A percentile compares a stretch with the other conserved stretches of the same genome.
Conservation (phyloP, 805 yeast species). For the Starmerella ratchasimensis region DNA sequence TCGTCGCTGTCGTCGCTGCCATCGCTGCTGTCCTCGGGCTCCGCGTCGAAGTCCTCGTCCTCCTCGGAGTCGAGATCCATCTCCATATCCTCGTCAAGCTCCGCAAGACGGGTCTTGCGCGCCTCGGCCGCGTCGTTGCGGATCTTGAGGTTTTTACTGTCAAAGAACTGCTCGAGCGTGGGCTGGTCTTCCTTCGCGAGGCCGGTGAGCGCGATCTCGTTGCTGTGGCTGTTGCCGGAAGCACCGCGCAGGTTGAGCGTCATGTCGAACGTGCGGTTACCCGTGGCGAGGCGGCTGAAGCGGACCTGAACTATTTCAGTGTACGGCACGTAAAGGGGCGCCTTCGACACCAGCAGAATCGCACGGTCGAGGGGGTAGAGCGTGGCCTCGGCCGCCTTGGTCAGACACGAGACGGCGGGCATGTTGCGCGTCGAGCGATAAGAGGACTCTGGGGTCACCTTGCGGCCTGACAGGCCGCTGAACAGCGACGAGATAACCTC, state of each 20-base stretch:
- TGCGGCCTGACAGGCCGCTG: conserved; percentile 78
- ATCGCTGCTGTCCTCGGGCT: conserved; percentile 52
- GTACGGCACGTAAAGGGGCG: conserved; percentile 81
- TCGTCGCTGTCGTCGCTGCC: conserved; percentile 63
- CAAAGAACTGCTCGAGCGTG: conserved; percentile 58
- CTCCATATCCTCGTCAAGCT: conserved; percentile 33
- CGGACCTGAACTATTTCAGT: conserved; percentile 63
- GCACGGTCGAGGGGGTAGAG: conserved; percentile 87
- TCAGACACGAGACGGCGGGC: conserved; percentile 81
- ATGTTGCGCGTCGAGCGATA: conserved; percentile 63
- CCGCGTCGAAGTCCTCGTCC: conserved; percentile 56
- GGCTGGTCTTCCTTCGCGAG: conserved; percentile 83
- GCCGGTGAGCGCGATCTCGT: conserved; percentile 69
- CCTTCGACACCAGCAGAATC: conserved; percentile 80
- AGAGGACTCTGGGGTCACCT: conserved; percentile 72
- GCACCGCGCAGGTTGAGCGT: conserved; percentile 59
- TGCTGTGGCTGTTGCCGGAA: background rate
- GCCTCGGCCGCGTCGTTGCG: conserved; percentile 85
- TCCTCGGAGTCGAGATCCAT: conserved; percentile 44
- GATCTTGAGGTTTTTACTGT: conserved; percentile 62
- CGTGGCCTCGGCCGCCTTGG: conserved; percentile 91
- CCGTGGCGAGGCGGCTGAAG: conserved; percentile 63
- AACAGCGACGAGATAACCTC: conserved; percentile 77
- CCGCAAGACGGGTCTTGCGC: conserved; percentile 64
- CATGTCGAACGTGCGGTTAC: conserved; percentile 83